Conservation (phyloP, 2,329 filamentous ascomycete species). For the Beauveria scarabaeidicola region DNA sequence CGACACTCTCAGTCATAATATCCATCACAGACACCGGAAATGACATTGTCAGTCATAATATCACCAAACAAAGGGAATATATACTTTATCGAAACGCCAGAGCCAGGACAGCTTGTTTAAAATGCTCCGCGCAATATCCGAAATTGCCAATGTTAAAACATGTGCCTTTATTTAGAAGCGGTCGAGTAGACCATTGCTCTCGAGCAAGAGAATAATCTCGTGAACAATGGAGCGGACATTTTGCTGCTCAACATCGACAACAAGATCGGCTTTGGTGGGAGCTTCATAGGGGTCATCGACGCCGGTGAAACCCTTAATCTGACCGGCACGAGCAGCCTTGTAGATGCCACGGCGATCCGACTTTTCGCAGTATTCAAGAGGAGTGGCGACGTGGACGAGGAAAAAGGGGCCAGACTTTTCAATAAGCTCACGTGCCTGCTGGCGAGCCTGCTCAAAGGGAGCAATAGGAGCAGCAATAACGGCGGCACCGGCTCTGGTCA, state of each 20-base stretch:
- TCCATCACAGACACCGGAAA: neutral
- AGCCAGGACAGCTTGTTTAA: neutral
- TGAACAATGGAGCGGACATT: constrained; percentile 89
- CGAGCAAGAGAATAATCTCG: constrained; percentile 88
- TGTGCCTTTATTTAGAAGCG: constrained; percentile 34
- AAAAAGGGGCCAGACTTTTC: constrained; percentile 88
- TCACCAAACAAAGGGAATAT: constrained; percentile 1
- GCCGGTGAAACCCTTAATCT: constrained; percentile 97
- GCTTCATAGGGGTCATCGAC: constrained; percentile 95
- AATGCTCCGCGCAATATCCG: neutral
- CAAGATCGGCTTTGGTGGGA: constrained; percentile 72
- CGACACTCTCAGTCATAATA: neutral
- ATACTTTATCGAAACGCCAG: constrained; percentile 1
- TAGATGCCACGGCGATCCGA: constrained; percentile 93
- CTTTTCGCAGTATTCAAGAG: constrained; percentile 87
- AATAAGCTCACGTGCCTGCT: constrained; percentile 73
- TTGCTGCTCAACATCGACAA: constrained; percentile 78
- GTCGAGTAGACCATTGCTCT: constrained; percentile 83
- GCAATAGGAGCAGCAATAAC: constrained; percentile 96
- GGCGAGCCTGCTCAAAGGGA: constrained; percentile 72
- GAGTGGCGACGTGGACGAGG: constrained; percentile 89
- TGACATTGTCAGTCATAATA: neutral
- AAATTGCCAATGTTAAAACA: neutral
- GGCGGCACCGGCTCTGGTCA: constrained; percentile 85
- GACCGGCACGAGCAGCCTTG: constrained; percentile 69